Conservation (phyloP, 306 rosid species). For the Vicia villosa region DNA sequence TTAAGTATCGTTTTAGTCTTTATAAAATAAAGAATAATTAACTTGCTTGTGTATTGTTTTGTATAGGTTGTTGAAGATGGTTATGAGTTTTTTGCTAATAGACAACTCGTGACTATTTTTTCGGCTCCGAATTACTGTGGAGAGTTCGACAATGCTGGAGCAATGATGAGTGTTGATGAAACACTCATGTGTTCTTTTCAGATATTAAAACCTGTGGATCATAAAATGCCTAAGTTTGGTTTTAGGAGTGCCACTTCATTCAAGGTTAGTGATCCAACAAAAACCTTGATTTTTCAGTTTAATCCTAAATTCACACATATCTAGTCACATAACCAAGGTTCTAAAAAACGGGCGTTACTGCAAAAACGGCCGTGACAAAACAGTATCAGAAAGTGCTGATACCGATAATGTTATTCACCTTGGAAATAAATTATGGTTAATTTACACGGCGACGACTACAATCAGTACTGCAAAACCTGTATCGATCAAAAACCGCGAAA, state of each 20-base stretch:
- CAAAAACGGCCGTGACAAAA: too few relatives aligned
- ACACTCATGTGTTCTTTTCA: conserved; percentile 52
- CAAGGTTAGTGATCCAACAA: conserved; percentile 44
- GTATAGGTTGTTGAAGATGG: conserved; percentile 53
- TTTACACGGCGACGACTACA: too few relatives aligned
- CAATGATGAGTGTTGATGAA: conserved; percentile 51
- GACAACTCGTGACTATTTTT: conserved; percentile 52
- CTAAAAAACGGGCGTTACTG: too few relatives aligned
- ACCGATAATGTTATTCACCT: too few relatives aligned
- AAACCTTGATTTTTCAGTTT: conserved; percentile 45
- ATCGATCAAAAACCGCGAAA: too few relatives aligned
- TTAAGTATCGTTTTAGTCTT: background rate
- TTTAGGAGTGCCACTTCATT: conserved; percentile 48
- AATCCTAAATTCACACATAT: background rate
- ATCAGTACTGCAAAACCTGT: too few relatives aligned
- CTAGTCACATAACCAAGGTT: too few relatives aligned
- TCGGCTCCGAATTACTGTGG: conserved; percentile 53
- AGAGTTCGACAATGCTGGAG: conserved; percentile 49
- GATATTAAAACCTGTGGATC: conserved; percentile 42
- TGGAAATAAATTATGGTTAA: too few relatives aligned
- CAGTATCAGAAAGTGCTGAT: too few relatives aligned
- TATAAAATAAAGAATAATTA: background rate
- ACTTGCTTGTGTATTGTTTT: background rate
- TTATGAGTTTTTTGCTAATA: conserved; percentile 50
- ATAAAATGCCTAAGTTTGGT: conserved; percentile 45